Percentiles rank a stretch among this genome's conserved stretches.
Evolutionary conservation across 164 flowering plant species (phyloP).

Genomic region (Pachysandra terminalis): DNA sequence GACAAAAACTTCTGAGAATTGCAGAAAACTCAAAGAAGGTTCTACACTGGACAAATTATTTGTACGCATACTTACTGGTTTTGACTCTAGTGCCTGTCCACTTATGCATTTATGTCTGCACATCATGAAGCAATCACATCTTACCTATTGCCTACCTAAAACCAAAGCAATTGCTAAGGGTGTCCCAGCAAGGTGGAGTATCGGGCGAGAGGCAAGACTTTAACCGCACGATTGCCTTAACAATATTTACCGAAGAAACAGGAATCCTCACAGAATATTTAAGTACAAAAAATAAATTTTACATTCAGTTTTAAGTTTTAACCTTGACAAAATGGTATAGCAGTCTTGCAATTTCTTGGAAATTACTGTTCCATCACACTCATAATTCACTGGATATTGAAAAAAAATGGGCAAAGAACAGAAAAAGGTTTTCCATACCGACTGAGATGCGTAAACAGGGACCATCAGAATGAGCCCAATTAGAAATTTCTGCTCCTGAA

Average conservation of each 20-base stretch:
- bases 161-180: too few relatives aligned
- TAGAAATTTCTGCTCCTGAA: conserved; percentile 97
- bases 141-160: too few relatives aligned
- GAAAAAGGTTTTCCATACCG: conserved; percentile 42
- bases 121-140: too few relatives aligned
- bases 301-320: not conserved
- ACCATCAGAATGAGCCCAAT: conserved; percentile 95
- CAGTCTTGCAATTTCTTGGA: not conserved
- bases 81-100: too few relatives aligned
- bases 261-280: not conserved
- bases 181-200: too few relatives aligned
- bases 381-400: not conserved
- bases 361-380: not conserved
- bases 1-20: too few relatives aligned
- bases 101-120: too few relatives aligned
- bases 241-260: not conserved
- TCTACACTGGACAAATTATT: too few relatives aligned
- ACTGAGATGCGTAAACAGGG: conserved; percentile 94
- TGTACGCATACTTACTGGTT: too few relatives aligned
- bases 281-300: too few relatives aligned
- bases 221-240: not conserved
- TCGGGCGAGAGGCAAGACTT: too few relatives aligned
- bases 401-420: not conserved
- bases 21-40: too few relatives aligned
- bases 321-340: not conserved